Base-by-base conservation (phyloP, 208 protist species). In the Naegleria fowleri region DNA sequence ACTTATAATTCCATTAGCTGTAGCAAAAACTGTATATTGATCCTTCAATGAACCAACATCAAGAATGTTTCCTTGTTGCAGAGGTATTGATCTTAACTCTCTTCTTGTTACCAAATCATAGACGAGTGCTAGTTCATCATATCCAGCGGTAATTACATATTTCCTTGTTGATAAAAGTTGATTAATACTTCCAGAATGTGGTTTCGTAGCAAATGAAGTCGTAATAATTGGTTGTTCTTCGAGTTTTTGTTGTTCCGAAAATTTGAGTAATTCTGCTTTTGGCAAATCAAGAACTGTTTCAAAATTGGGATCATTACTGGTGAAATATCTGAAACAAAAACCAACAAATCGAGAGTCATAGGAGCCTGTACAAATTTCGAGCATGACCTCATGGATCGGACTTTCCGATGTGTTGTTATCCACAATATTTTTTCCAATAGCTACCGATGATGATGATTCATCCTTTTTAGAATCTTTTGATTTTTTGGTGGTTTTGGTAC, bases 271-370 rank as follows among this genome's bases (percentile, higher is more conserved):
- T 79, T 79, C 25, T 79, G 67, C 67, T 79, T 79, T 7, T 79
- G 67, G 67, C 36, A 79, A 36, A 36, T 79, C 67, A 36, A 79
- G 29, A 36, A 79, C 29, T 36, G 67, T 79, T 79, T 29, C 16
- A 33, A 79, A 79, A 5, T 79, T 79, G 19, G 67, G 67, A 79
- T 79, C 67, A 36, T 29, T 79, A 36, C 67, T 79, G 9, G 67
- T 79, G 25, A 79, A 79, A 79, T 79, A 79, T 79, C 67, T 79
- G n/a, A 36, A 79, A 79, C 29, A 36, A 79, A 79, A 79, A 36
- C 67, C 67, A 33, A 79, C 67, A 79, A 79, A 79, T 79, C 67
- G 29, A 36, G 67, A 29, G n/a, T 79, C 67, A 79, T 79, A 79
- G 7, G 67, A 79, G 36, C 67, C 67, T 36, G 67, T 79, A 79